Percentiles rank a stretch among this genome's conserved stretches.
Conservation (phyloP, 371 early-diverging fungal species). For the Lichtheimia hyalospora region DNA sequence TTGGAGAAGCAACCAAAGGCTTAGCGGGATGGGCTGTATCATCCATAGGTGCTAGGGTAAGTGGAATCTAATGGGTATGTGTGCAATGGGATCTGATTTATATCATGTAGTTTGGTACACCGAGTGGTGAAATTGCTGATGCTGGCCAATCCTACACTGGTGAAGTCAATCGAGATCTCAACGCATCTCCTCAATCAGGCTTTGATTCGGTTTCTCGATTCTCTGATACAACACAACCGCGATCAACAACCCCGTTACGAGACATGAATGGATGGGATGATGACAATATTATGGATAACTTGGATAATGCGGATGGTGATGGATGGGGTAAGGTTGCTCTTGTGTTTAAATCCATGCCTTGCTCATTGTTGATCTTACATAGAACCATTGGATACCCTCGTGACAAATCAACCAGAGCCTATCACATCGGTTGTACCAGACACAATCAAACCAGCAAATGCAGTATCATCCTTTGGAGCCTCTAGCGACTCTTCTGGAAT, state of each 20-base stretch:
- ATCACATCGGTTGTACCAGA: conserved; percentile 20
- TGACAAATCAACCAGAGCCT: conserved; percentile 19
- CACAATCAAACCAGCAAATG: conserved; percentile 1
- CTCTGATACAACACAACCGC: too few relatives aligned
- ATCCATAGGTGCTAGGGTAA: conserved; percentile 45
- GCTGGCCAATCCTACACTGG: conserved; percentile 1
- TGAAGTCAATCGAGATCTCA: not conserved
- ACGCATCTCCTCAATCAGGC: conserved; percentile 2
- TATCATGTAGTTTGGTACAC: conserved; percentile 25
- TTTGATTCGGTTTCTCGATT: not conserved
- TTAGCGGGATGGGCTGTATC: conserved; percentile 54
- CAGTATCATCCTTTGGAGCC: conserved; percentile 24
- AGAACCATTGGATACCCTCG: conserved; percentile 29
- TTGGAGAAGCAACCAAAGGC: conserved; percentile 49
- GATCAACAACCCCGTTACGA: not conserved
- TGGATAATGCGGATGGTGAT: conserved; percentile 32
- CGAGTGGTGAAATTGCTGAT: conserved; percentile 39
- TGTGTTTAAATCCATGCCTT: not conserved
- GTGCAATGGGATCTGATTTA: not conserved
- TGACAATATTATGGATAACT: conserved; percentile 27
- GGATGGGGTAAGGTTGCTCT: conserved; percentile 33
- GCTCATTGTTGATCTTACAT: not conserved
- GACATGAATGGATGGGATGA: conserved; percentile 38
- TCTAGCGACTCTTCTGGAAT: conserved; percentile 8
- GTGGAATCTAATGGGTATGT: not conserved